Evolutionary conservation across 371 early-diverging fungal genomes (phyloP).

Genomic region (Mortierella sp.): DNA sequence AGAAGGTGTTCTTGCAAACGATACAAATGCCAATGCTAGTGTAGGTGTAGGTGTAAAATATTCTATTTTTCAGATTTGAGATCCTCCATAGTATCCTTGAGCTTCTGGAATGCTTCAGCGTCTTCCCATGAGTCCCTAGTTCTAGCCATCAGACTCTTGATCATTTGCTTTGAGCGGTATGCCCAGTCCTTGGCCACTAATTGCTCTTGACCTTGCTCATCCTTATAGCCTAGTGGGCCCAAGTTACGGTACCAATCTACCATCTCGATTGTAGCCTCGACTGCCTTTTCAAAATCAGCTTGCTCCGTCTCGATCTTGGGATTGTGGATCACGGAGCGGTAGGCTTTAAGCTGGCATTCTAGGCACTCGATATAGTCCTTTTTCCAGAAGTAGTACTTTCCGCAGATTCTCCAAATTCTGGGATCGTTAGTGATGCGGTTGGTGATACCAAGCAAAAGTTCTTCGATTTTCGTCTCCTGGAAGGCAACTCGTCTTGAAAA

Average conservation of each 20-base stretch:
- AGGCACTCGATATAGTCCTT: slow-evolving; percentile 73
- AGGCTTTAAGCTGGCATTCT: slow-evolving; percentile 86
- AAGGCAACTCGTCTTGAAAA: slow-evolving; percentile 49
- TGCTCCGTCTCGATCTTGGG: slow-evolving; percentile 77
- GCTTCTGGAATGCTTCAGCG: slow-evolving; percentile 68
- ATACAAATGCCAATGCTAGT: neutral
- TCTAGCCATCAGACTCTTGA: slow-evolving; percentile 87
- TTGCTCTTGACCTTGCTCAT: slow-evolving; percentile 42
- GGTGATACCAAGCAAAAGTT: slow-evolving; percentile 77
- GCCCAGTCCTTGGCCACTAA: slow-evolving; percentile 79
- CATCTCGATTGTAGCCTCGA: slow-evolving; percentile 76
- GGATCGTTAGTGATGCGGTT: slow-evolving; percentile 82
- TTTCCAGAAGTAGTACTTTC: slow-evolving; percentile 81
- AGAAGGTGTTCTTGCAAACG: neutral
- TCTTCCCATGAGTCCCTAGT: slow-evolving; percentile 82
- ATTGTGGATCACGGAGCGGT: slow-evolving; percentile 81
- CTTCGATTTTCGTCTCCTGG: slow-evolving; percentile 55
- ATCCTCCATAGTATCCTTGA: slow-evolving; percentile 72
- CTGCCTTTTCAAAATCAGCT: slow-evolving; percentile 77
- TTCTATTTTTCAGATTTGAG: slow-evolving; percentile 56
- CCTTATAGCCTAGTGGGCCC: slow-evolving; percentile 63
- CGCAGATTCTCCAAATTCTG: slow-evolving; percentile 80
- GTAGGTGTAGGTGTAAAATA: neutral
- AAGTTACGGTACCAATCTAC: slow-evolving; percentile 84
- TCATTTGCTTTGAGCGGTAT: slow-evolving; percentile 84